Conservation (phyloP, 140 eudicot genomes). For the Cichorium intybus region DNA sequence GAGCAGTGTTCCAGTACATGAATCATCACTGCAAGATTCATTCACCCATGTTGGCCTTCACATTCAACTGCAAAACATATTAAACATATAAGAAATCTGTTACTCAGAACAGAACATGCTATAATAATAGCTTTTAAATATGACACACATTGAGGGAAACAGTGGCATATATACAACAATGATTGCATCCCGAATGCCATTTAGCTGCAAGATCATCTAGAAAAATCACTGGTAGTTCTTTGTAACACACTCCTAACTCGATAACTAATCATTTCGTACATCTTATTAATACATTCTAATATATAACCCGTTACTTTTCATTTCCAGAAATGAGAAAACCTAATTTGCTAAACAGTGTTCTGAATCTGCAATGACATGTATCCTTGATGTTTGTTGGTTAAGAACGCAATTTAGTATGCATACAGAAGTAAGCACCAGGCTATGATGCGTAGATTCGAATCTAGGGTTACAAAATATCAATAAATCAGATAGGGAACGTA, state of each 20-base stretch:
- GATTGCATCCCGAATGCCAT: neutral
- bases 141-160: no score
- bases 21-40: constrained; percentile 13
- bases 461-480: constrained; percentile 29
- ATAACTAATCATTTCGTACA: neutral
- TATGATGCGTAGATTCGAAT: constrained; percentile 1
- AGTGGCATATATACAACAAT: neutral
- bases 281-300: neutral
- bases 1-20: constrained; percentile 1
- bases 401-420: neutral
- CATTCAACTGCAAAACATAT: constrained; percentile 28
- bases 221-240: neutral
- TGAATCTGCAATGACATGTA: neutral
- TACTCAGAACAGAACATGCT: no score
- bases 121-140: no score
- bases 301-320: neutral
- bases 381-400: neutral
- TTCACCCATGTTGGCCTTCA: neutral
- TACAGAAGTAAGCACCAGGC: neutral
- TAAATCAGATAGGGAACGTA: neutral
- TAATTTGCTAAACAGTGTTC: neutral
- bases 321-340: constrained; percentile 6
- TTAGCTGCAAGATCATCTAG: neutral
- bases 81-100: neutral
- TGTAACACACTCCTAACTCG: neutral